These are phyloP conservation scores for Aureobasidium melanogenum DNA, from an alignment of 2,329 filamentous ascomycete genomes.

Conservation along the genomic window DNA sequence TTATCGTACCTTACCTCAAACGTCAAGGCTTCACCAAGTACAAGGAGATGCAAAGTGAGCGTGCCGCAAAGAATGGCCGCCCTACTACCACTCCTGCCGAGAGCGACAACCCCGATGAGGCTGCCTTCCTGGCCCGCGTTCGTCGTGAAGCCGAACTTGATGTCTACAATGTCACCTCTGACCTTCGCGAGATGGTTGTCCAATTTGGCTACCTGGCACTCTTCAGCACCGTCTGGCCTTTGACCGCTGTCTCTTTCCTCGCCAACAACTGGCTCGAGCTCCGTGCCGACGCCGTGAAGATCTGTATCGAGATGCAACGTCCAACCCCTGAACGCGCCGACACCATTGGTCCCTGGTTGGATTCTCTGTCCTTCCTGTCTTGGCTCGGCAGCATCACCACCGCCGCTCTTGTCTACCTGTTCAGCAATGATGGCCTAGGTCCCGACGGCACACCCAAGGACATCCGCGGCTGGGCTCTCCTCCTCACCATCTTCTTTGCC, in stretches of 20 bases:
- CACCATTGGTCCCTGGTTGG: conserved; percentile 88
- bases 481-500: conserved; percentile 73
- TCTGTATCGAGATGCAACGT: conserved; percentile 78
- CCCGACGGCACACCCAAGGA: conserved; percentile 57
- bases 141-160: conserved; percentile 74
- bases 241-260: conserved; percentile 82
- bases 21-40: conserved; percentile 69
- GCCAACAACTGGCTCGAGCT: conserved; percentile 96
- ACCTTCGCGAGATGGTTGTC: conserved; percentile 89
- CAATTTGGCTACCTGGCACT: conserved; percentile 77
- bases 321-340: conserved; percentile 85
- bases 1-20: conserved; percentile 77
- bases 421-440: conserved; percentile 60
- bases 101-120: conserved; percentile 68
- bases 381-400: conserved; percentile 89
- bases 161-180: conserved; percentile 78
- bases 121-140: conserved; percentile 69
- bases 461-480: conserved; percentile 70
- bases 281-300: conserved; percentile 88
- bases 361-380: conserved; percentile 77
- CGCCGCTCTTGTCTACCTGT: conserved; percentile 82
- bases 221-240: conserved; percentile 89
- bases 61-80: conserved; percentile 49
- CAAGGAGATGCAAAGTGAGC: conserved; percentile 58
- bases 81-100: conserved; percentile 32